Evolutionary conservation across 768 basidiomycete genomes (phyloP), one percentile per base, ranked within the genome.

Genomic region (Xerocomus spinulosus): DNA sequence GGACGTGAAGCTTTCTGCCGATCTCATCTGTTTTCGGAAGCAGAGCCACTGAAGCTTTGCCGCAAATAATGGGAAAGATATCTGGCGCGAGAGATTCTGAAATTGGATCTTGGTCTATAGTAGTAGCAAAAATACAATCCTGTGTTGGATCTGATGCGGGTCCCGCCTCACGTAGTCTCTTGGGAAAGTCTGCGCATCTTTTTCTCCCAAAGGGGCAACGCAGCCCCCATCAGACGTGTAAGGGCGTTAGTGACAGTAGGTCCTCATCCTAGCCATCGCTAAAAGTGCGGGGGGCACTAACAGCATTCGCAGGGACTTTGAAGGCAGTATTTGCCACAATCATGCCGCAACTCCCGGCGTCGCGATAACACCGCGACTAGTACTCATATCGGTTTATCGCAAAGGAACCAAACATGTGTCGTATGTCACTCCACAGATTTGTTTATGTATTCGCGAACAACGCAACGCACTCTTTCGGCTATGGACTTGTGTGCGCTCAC

Each of bases 381-480:
- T 13, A 9, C 32, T 18, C 28, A 34, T 45, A 33, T 28, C 26
- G 26, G 26, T 10, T 28, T 28, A 6, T 28, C 26, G 26, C 26
- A 5, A 28, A 50, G 37, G 34, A 23, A 12, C 17, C 13, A 45
- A 30, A 24, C 13, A 7, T 30, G 28, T 23, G 15, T 34, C 25
- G 28, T 29, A 36, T 44, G 41, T 44, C 36, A 35, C 35, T 9
- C 24, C 12, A 9, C 33, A 42, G 21, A 35, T 24, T 30, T 24
- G 26, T 41, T 40, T 29, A 46, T 38, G 44, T 46, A 38, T 42
- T 36, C 29, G 51, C 44, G 40, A 42, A 36, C 42, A 15, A 20
- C 41, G 13, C 26, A n/a, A n/a, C 42, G 24, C 29, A n/a, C 42
- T 9, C 34, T 38, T 36, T 48, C 44, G 48, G 60, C 21, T 49